These are phyloP conservation scores for Tinospora cordifolia DNA, from an alignment of 164 flowering plant genomes.

Conservation along the genomic window DNA sequence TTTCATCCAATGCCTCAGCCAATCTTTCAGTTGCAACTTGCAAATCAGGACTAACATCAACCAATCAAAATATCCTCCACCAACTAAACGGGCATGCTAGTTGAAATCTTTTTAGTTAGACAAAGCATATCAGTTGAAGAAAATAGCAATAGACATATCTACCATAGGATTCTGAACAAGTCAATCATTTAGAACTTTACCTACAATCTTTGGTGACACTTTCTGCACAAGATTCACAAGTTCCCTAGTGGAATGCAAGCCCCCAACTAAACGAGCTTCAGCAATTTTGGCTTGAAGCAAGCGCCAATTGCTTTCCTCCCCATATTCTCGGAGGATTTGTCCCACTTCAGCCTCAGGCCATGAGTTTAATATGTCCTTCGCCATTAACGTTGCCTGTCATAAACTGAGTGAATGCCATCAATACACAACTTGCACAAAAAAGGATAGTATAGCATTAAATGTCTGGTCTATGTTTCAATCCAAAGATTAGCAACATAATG, in stretches of 20 bases:
- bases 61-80: no score
- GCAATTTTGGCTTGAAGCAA: constrained; percentile 63
- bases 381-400: constrained; percentile 78
- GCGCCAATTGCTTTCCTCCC: constrained; percentile 89
- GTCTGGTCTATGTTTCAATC: no score
- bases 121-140: not conserved
- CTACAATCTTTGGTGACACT: constrained; percentile 33
- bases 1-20: not conserved
- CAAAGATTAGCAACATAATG: no score
- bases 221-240: constrained; percentile 51
- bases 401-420: constrained; percentile 15
- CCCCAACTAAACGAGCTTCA: constrained; percentile 65
- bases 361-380: constrained; percentile 77
- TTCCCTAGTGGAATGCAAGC: constrained; percentile 71
- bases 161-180: no score
- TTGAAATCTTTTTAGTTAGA: no score
- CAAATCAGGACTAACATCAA: not conserved
- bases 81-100: no score
- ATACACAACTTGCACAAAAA: no score
- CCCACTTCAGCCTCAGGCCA: constrained; percentile 96
- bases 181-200: constrained; percentile 24
- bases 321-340: constrained; percentile 72
- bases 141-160: not conserved
- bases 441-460: no score
- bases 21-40: not conserved